A percentile compares a stretch with the other conserved stretches of the same genome.
These are phyloP conservation scores for Vigna reflexopilosa DNA, from an alignment of 306 rosid genomes.

Conservation along the genomic window DNA sequence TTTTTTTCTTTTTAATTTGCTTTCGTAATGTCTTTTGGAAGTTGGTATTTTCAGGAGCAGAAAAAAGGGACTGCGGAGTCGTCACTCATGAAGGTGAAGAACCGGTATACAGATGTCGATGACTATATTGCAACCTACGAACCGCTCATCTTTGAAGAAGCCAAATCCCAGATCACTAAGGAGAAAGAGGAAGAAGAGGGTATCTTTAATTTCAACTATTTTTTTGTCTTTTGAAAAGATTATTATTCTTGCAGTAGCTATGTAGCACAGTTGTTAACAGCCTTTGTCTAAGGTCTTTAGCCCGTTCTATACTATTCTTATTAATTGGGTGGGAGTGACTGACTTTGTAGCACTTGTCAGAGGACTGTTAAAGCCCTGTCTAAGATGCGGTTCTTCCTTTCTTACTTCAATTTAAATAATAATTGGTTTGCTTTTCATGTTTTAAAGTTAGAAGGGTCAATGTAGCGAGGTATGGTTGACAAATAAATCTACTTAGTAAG, in stretches of 20 bases:
- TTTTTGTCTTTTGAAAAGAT: neutral
- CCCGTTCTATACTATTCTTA: neutral
- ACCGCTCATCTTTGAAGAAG: conserved; percentile 90
- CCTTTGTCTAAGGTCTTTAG: neutral
- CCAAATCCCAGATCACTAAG: conserved; percentile 75
- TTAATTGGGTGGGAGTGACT: neutral
- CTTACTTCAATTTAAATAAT: conserved; percentile 7
- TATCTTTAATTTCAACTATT: conserved; percentile 24
- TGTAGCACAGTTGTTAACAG: neutral
- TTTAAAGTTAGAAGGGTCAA: conserved; percentile 23
- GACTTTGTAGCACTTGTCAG: neutral
- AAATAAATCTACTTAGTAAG: neutral
- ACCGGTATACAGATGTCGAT: conserved; percentile 64
- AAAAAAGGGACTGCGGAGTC: conserved; percentile 40
- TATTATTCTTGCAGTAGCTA: neutral
- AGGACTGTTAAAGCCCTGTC: neutral
- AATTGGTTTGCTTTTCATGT: neutral
- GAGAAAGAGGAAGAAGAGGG: conserved; percentile 68
- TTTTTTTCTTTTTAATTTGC: neutral
- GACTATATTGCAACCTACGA: conserved; percentile 85
- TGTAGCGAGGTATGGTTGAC: neutral
- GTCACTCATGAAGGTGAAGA: conserved; percentile 60
- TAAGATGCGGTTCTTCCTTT: neutral
- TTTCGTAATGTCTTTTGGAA: neutral
- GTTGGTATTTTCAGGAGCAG: conserved; percentile 45